Percentiles rank a stretch among this genome's conserved stretches.
phyloP scores from a whole-genome alignment of 1,139 yeast genomes.

The Zygotorulaspora mrakii region DNA sequence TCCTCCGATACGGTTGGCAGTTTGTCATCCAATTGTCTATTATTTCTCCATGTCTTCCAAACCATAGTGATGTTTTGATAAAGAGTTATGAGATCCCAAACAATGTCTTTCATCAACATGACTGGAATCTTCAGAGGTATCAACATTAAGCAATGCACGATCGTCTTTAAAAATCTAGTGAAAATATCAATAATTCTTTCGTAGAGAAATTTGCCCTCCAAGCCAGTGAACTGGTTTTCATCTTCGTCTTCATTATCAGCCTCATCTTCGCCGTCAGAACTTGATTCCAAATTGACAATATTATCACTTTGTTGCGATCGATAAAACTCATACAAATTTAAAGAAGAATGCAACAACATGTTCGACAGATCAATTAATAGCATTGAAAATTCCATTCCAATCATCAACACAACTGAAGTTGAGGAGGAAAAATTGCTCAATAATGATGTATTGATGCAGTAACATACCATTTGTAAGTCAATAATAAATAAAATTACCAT shows the following conservation, averaged over 20 bases:
- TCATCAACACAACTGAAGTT: conserved; percentile 51
- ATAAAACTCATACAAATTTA: conserved; percentile 57
- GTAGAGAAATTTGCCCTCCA: conserved; percentile 70
- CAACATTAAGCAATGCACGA: conserved; percentile 51
- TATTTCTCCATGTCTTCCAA: conserved; percentile 53
- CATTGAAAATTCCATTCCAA: conserved; percentile 75
- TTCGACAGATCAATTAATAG: conserved; percentile 53
- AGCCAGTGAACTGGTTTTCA: conserved; percentile 38
- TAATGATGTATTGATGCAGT: conserved; percentile 42
- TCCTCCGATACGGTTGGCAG: conserved; percentile 56
- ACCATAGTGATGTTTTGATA: conserved; percentile 52
- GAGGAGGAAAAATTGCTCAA: conserved; percentile 37
- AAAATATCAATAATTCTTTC: conserved; percentile 56
- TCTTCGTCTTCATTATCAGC: conserved; percentile 25
- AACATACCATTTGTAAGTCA: conserved; percentile 53
- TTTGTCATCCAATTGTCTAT: conserved; percentile 61
- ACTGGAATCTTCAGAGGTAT: conserved; percentile 56
- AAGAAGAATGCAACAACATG: conserved; percentile 35
- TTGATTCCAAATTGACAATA: conserved; percentile 6
- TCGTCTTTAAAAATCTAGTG: conserved; percentile 44
- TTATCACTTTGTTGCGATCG: conserved; percentile 15
- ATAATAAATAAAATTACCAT: conserved; percentile 43
- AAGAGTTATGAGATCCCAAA: conserved; percentile 50
- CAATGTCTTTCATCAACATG: conserved; percentile 64
- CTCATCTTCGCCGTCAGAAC: conserved; percentile 18